phyloP scores from a whole-genome alignment of 139 green algal genomes.

The Micractinium conductrix region DNA sequence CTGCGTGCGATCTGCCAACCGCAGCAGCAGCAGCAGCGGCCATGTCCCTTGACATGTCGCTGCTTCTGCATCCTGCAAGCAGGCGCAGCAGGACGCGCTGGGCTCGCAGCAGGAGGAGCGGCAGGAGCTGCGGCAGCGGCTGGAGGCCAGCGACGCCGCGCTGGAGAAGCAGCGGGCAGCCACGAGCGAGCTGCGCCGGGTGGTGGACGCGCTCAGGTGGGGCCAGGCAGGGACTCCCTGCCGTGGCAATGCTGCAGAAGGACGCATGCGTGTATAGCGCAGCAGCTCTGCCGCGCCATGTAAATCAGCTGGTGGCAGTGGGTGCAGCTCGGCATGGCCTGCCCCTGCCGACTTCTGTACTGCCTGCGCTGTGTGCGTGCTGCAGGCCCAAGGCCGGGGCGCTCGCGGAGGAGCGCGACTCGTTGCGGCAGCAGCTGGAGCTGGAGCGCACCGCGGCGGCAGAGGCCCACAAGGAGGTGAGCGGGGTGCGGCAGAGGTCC shows the following conservation, averaged over 20 bases:
- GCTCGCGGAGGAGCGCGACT: conserved; percentile 16
- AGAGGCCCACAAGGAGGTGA: conserved; percentile 25
- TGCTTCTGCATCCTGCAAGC: too few species aligned
- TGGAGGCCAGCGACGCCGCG: conserved; percentile 10
- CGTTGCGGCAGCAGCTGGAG: conserved; percentile 34
- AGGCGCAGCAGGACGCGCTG: conserved; percentile 35
- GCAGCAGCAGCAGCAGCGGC: too few species aligned
- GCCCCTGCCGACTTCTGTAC: too few species aligned
- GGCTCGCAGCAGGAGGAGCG: neutral
- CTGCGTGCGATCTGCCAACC: too few species aligned
- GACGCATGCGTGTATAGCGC: neutral
- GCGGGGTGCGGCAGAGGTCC: neutral
- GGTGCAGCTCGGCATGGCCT: too few species aligned
- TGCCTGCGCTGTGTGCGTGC: neutral
- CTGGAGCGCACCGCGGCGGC: conserved; percentile 35
- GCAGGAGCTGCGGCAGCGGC: neutral
- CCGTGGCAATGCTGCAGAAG: neutral
- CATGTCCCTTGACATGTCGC: too few species aligned
- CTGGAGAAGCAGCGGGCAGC: conserved; percentile 9
- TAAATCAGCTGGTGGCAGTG: too few species aligned
- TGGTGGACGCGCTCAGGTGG: conserved; percentile 25
- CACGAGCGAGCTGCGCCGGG: conserved; percentile 3
- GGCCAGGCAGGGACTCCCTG: neutral
- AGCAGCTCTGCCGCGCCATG: neutral
- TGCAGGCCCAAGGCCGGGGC: conserved; percentile 21